Evolutionary conservation across 1,284 basidiomycete species (phyloP).

Genomic region (Pseudozyma hubeiensis): DNA sequence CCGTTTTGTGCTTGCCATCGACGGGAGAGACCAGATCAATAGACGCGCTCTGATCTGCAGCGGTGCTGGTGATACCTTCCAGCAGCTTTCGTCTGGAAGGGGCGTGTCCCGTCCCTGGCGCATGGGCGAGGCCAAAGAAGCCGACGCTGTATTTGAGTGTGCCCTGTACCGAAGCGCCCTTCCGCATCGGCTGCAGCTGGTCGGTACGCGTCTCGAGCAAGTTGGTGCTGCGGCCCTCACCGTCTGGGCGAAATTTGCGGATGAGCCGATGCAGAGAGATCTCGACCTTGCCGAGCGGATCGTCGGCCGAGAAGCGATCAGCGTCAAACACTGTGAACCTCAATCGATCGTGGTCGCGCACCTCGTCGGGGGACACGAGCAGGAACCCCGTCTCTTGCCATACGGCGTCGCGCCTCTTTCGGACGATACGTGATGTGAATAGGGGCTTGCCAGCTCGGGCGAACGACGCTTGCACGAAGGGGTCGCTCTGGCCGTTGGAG

Average conservation of each 20-base stretch:
- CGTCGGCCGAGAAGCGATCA: conserved; percentile 65
- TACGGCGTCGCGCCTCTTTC: conserved; percentile 51
- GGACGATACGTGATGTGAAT: conserved; percentile 55
- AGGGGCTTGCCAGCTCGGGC: conserved; percentile 59
- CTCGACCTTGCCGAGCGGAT: conserved; percentile 63
- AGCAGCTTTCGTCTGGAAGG: conserved; percentile 49
- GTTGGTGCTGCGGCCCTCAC: conserved; percentile 28
- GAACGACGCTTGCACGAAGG: conserved; percentile 59
- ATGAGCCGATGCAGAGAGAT: conserved; percentile 57
- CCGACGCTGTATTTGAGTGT: conserved; percentile 61
- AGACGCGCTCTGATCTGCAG: conserved; percentile 14
- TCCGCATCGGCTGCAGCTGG: conserved; percentile 50
- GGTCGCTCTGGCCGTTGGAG: conserved; percentile 59
- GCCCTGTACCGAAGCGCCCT: conserved; percentile 48
- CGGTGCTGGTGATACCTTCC: conserved; percentile 21
- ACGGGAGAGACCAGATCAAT: conserved; percentile 39
- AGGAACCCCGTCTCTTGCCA: conserved; percentile 62
- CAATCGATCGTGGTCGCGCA: conserved; percentile 57
- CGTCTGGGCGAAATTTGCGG: conserved; percentile 29
- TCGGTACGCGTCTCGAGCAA: conserved; percentile 56
- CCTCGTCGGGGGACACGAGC: conserved; percentile 59
- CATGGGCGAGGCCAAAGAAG: conserved; percentile 57
- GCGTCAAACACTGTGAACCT: conserved; percentile 61
- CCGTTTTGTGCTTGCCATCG: conserved; percentile 13
- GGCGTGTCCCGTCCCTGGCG: conserved; percentile 32